Evolutionary conservation across 148 eudicot species (phyloP).

Genomic region (Spergularia marina): DNA sequence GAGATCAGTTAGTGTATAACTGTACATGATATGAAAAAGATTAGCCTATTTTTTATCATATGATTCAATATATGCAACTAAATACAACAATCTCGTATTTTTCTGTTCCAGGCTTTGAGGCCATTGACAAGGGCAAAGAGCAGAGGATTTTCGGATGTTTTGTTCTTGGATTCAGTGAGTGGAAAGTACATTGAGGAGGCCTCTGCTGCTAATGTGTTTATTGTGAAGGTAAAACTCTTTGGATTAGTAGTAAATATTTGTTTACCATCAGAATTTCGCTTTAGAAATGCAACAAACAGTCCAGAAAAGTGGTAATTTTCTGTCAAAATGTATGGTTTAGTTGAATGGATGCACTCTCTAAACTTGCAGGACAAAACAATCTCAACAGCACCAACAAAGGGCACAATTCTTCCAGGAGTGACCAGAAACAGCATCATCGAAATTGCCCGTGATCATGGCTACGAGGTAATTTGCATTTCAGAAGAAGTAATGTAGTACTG

Average conservation of each 20-base stretch:
- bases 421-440: conserved; percentile 79
- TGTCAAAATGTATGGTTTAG: neutral
- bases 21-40: neutral
- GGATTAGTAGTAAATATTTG: too few species aligned
- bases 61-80: too few species aligned
- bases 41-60: too few species aligned
- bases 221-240: conserved; percentile 59
- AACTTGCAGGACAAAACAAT: conserved; percentile 48
- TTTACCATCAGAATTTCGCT: too few species aligned
- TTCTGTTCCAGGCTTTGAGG: conserved; percentile 46
- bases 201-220: conserved; percentile 67
- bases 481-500: neutral
- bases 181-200: conserved; percentile 75
- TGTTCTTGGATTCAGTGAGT: conserved; percentile 67
- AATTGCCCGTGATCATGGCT: conserved; percentile 70
- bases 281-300: too few species aligned
- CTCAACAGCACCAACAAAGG: conserved; percentile 60
- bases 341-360: neutral
- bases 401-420: conserved; percentile 77
- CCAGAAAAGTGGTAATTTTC: neutral
- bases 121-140: conserved; percentile 55
- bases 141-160: conserved; percentile 80
- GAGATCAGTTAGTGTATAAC: neutral
- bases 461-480: conserved; percentile 41
- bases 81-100: too few species aligned